Evolutionary conservation across 2,329 filamentous ascomycete species (phyloP), one percentile per base, ranked within the genome.

Genomic region (Trichoderma semiorbis): DNA sequence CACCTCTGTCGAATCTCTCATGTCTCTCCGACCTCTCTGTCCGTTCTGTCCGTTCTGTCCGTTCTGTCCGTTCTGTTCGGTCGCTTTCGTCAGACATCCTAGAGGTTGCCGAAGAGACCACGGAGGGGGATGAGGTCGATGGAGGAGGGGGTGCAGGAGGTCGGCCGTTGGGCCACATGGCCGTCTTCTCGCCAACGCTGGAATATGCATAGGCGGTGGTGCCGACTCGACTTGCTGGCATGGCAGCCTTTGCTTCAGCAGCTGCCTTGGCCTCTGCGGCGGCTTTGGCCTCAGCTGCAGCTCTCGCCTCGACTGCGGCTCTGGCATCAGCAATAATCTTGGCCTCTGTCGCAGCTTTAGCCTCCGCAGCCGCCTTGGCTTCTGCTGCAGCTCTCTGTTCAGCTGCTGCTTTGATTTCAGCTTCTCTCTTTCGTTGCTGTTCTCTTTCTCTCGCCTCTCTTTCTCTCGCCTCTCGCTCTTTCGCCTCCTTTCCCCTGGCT

Each of bases 121-220:
- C 53, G n/a, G 70, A 72, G 5, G 70, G 70, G 12, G 70, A 24
- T 16, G 69, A 24, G 12, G 67, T 28, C 5, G 65, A 21, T 1
- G 80, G 78, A 53, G 80, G 68, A 12, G 78, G 63, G 12, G 79
- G 75, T 50, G 76, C 76, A 5, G 83, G 84, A 70, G 85, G 89
- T 74, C 85, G 86, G 75, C 87, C 89, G 76, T 87, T 89, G 7
- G 91, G 90, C 87, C 91, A 93, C 75, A 90, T 90, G 80, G 89
- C 92, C 64, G 87, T 90, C 81, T 86, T 90, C 80, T 93, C 91
- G 65, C 91, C 91, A 26, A 91, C 87, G 36, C 89, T 86, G 69
- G 87, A 89, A 80, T 84, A 91, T 71, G 89, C 89, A 76, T 91
- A 91, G n/a, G 85, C 84, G 75, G 85, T 84, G 75, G 84, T 85